Conservation (phyloP, 495 filamentous ascomycete species). For the Penicillium desertorum region DNA sequence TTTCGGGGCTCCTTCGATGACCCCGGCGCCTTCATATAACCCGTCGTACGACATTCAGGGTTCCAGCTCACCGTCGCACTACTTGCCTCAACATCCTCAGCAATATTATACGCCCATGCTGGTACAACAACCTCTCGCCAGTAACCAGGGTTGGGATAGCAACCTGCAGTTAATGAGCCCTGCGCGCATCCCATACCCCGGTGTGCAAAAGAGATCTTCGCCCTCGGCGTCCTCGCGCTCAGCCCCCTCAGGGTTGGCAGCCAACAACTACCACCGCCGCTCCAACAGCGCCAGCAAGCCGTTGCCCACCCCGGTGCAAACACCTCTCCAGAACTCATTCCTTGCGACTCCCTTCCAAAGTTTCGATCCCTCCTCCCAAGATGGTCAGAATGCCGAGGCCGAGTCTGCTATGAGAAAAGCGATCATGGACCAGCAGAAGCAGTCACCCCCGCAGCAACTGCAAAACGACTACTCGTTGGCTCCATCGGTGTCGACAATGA, state of each 20-base stretch:
- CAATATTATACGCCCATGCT: slow-evolving; percentile 46
- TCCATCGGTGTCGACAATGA: slow-evolving; percentile 56
- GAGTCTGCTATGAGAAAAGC: slow-evolving; percentile 57
- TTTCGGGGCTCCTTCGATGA: slow-evolving; percentile 51
- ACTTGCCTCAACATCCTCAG: slow-evolving; percentile 31
- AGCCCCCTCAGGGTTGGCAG: slow-evolving; percentile 21
- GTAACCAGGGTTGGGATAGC: slow-evolving; percentile 44
- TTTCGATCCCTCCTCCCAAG: slow-evolving; percentile 43
- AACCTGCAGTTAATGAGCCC: slow-evolving; percentile 45
- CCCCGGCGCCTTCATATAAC: slow-evolving; percentile 46
- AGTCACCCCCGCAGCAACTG: slow-evolving; percentile 34
- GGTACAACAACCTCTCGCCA: slow-evolving; percentile 41
- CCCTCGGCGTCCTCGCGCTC: slow-evolving; percentile 35
- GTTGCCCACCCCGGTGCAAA: slow-evolving; percentile 48
- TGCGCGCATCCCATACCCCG: slow-evolving; percentile 36
- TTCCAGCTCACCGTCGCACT: slow-evolving; percentile 37
- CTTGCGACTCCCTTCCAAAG: slow-evolving; percentile 48
- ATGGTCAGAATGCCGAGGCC: slow-evolving; percentile 44
- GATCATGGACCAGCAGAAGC: slow-evolving; percentile 53
- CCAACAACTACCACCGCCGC: slow-evolving; percentile 33
- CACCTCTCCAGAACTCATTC: slow-evolving; percentile 46
- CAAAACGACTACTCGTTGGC: slow-evolving; percentile 48
- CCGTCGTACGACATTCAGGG: slow-evolving; percentile 40
- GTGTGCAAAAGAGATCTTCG: slow-evolving; percentile 40
- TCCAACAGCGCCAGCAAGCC: slow-evolving; percentile 44